Evolutionary conservation across 2,329 filamentous ascomycete genomes (phyloP), one percentile per base, ranked within the genome.

Genomic region (Plenodomus biglobosus): DNA sequence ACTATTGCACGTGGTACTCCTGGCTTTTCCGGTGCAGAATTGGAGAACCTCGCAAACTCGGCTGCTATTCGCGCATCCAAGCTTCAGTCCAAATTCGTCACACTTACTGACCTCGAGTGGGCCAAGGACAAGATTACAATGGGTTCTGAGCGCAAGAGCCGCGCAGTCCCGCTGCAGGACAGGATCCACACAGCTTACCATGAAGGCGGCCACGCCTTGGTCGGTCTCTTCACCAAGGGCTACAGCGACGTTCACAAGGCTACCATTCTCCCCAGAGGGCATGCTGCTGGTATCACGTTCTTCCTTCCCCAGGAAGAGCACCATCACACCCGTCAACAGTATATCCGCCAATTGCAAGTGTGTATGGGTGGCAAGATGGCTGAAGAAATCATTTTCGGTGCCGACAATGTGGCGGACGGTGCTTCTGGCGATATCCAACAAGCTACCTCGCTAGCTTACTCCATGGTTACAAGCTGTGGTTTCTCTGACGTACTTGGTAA

Each of bases 41-140:
- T 99, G 11, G 94, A 97, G 75, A 99, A 96, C 69, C 84, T 99
- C 61, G 88, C 96, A 67, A 99, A 99, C 73, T 90, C 96, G 69
- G 94, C 94, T 24, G 94, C 94, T 18, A 87, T 99, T 37, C 90
- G 88, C 65, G 94, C 94, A n/a, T 95, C 90, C 65, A 90, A 94
- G 70, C 82, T 88, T 59, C 94, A 92, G 74, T 82, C 87, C 34
- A 79, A 78, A 50, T 81, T 86, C 38, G 89, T 99, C 44, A 81
- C 82, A 11, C 87, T 90, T 72, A 74, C 81, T 27, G 91, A 97
- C 66, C 86, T 97, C 56, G 92, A 96, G 61, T 99, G 92, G 92
- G 94, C 94, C 48, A 97, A 95, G 75, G 94, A 99, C 77, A 94
- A 94, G 75, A 89, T 99, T 44, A 87, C 96, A 71, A 96, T 99